These are phyloP conservation scores for Arabis alpina DNA, from an alignment of 345 rosid genomes.

Conservation along the genomic window DNA sequence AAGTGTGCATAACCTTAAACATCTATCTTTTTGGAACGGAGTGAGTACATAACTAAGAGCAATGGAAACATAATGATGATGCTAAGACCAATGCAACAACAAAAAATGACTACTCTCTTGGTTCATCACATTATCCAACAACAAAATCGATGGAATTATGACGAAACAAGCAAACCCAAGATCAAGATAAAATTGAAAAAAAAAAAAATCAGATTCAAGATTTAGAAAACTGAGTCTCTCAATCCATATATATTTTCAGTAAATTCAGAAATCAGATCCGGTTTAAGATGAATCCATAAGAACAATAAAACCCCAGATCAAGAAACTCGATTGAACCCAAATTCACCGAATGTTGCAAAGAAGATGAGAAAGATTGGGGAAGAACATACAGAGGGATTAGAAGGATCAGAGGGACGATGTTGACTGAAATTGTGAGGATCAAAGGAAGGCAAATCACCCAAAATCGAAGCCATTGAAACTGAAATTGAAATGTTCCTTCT, in stretches of 20 bases:
- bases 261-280: neutral
- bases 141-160: neutral
- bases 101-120: neutral
- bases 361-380: neutral
- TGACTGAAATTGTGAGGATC: conserved; percentile 91
- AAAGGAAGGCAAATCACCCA: conserved; percentile 79
- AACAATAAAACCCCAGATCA: neutral
- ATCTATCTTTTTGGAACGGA: no score
- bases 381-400: conserved; percentile 71
- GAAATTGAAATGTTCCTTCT: conserved; percentile 18
- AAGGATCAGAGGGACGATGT: conserved; percentile 84
- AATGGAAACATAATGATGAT: neutral
- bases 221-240: neutral
- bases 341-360: neutral
- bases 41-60: no score
- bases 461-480: conserved; percentile 65
- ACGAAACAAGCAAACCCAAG: neutral
- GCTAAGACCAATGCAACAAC: neutral
- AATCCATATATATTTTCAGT: neutral
- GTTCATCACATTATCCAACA: neutral
- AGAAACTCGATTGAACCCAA: neutral
- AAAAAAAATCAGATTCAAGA: neutral
- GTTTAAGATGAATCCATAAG: neutral
- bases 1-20: no score
- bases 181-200: no score